phyloP scores from a whole-genome alignment of 2,329 filamentous ascomycete genomes.

The Fusarium pseudonygamai region DNA sequence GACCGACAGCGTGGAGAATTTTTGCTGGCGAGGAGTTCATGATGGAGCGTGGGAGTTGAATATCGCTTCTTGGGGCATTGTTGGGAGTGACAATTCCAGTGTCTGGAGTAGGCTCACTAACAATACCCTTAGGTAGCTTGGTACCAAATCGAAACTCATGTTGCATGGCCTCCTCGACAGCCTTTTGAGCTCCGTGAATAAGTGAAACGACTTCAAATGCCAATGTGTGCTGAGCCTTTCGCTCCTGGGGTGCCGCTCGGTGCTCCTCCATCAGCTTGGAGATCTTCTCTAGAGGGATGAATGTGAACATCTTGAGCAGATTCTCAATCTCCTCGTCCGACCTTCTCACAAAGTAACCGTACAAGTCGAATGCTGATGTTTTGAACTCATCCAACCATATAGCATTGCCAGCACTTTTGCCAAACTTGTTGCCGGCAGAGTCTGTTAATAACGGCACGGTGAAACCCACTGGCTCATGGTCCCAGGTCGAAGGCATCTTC shows the following conservation, averaged over 20 bases:
- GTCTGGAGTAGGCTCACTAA: constrained; percentile 44
- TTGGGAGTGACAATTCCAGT: constrained; percentile 53
- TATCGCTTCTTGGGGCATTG: constrained; percentile 62
- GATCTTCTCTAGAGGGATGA: constrained; percentile 79
- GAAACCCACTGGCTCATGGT: constrained; percentile 78
- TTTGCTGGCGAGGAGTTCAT: constrained; percentile 66
- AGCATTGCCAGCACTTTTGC: constrained; percentile 93
- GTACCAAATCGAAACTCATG: constrained; percentile 62
- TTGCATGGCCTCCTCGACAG: constrained; percentile 67
- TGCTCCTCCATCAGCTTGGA: constrained; percentile 74
- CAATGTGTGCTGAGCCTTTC: constrained; percentile 83
- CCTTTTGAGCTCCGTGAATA: constrained; percentile 75
- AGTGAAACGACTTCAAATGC: constrained; percentile 85
- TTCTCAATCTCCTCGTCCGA: constrained; percentile 83
- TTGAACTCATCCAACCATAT: constrained; percentile 88
- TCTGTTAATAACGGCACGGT: constrained; percentile 92
- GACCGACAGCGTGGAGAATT: constrained; percentile 68
- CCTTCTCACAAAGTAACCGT: constrained; percentile 87
- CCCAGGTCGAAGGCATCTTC: constrained; percentile 53
- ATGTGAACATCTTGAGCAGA: constrained; percentile 90
- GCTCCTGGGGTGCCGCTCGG: constrained; percentile 70
- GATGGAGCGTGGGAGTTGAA: constrained; percentile 67
- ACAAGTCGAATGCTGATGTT: constrained; percentile 86
- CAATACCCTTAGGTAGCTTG: constrained; percentile 42
- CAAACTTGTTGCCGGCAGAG: constrained; percentile 86